Base-by-base conservation (phyloP, 75 land plant species). In the Pinus albicaulis region DNA sequence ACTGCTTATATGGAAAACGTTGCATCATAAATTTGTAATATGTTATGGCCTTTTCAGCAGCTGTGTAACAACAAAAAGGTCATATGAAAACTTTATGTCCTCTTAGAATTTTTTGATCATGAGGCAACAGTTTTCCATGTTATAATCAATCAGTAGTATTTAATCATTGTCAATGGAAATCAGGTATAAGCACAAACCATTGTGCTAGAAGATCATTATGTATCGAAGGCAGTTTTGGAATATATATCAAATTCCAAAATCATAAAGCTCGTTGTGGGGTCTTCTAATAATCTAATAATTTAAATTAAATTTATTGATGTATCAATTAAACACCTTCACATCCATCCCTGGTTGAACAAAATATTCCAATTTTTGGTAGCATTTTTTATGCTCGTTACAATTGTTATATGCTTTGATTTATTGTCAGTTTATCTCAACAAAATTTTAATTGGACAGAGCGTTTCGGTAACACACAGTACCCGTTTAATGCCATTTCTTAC, bases 251-350 rank as follows among this genome's bases (percentile, higher is more conserved):
- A 81, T 3, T 81, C 81, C 0, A 73, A 76, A 17, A 72, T 77
- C 20, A 78, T 24, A 23, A 83, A 73, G 48, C 72, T 90, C 38
- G 90, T 90, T 2, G 23, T 90, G 76, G 92, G 92, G 5, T 73
- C 82, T 34, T 76, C 76, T 48, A 8, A 10, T 25, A 20, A 68
- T 41, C 71, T 7, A 68, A 3, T 68, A n/a, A 68, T 17, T 3
- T 8, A 20, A n/a, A n/a, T 20, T 41, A 19, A 41, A 41, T 7
- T 10, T 48, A 8, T 48, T 12, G 12, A 48, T 48, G 12, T 3
- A 48, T 48, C 11, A 48, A 48, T 48, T 48, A 48, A 48, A 48
- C 11, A 48, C 10, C 11, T 48, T 48, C 12, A 10, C 53, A 48
- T 48, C 11, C 53, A 10, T 48, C 53, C 53, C 2, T 48, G 10